Percentiles rank a stretch among this genome's conserved stretches.
Conservation (phyloP, 352 stramenopile genomes). For the Phytophthora hybrid region DNA sequence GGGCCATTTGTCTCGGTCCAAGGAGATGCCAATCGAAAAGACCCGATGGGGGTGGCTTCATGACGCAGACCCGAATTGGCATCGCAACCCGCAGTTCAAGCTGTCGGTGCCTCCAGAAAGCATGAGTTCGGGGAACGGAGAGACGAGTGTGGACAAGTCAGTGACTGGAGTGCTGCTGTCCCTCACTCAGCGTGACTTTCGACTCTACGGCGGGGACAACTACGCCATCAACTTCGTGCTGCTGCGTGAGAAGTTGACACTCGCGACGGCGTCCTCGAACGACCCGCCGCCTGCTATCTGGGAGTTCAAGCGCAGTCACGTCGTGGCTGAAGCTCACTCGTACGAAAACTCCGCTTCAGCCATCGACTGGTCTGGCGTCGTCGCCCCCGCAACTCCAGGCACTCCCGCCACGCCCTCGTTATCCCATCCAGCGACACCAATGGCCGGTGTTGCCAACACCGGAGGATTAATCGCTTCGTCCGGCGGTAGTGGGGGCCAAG, state of each 20-base stretch:
- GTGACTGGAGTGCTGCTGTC: conserved; percentile 68
- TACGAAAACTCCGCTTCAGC: conserved; percentile 41
- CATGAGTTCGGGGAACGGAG: conserved; percentile 4
- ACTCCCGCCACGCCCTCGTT: conserved; percentile 32
- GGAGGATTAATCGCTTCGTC: background rate
- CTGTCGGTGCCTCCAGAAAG: conserved; percentile 48
- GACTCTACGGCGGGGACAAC: conserved; percentile 83
- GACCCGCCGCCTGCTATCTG: conserved; percentile 54
- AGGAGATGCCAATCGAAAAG: conserved; percentile 57
- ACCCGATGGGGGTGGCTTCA: conserved; percentile 72
- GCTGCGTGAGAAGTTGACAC: conserved; percentile 66
- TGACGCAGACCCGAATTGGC: conserved; percentile 90
- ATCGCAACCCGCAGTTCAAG: conserved; percentile 93
- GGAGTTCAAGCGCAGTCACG: conserved; percentile 70
- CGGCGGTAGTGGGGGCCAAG: conserved; percentile 4
- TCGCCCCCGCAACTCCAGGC: conserved; percentile 27
- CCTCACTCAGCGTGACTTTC: conserved; percentile 86
- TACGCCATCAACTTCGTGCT: conserved; percentile 91
- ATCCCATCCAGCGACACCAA: conserved; percentile 33
- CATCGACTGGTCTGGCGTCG: conserved; percentile 30
- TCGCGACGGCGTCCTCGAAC: conserved; percentile 47
- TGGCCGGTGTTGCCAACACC: conserved; percentile 9
- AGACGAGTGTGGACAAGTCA: conserved; percentile 19
- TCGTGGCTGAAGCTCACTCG: conserved; percentile 78
- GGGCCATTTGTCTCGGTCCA: conserved; percentile 8